Evolutionary conservation across 176 grass and related monocot species (phyloP).

Genomic region (Poa pratensis): DNA sequence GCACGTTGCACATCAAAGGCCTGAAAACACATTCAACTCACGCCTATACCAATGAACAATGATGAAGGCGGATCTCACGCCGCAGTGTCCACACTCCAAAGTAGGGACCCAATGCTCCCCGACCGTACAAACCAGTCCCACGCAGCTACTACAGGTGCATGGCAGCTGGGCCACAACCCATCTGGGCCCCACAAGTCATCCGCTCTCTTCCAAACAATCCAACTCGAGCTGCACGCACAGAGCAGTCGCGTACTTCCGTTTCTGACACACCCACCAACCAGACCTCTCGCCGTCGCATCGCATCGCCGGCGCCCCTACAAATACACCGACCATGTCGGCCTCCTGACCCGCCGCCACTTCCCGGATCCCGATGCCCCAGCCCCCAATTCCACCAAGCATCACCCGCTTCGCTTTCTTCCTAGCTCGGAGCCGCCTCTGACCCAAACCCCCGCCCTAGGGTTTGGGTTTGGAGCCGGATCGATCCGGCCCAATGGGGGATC

Average conservation of each 20-base stretch:
- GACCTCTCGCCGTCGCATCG: conserved; percentile 35
- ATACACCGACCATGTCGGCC: conserved; percentile 39
- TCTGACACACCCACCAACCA: conserved; percentile 35
- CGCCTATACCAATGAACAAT: no score
- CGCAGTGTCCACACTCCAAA: conserved; percentile 18
- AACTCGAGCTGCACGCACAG: not conserved
- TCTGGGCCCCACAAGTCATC: conserved; percentile 14
- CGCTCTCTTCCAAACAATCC: not conserved
- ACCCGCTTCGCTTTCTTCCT: not conserved
- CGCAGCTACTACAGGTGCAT: rapidly evolving
- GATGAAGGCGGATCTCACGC: not conserved
- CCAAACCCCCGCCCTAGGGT: conserved; percentile 50
- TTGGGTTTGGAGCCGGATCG: conserved; percentile 46
- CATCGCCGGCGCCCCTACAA: conserved; percentile 42
- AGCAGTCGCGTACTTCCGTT: not conserved
- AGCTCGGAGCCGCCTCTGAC: conserved; percentile 37
- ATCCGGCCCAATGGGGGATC: conserved; percentile 68
- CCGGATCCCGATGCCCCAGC: conserved; percentile 48
- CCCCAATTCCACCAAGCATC: conserved; percentile 23
- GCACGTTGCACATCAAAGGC: no score
- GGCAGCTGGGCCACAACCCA: not conserved
- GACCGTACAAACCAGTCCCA: not conserved
- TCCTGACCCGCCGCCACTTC: conserved; percentile 35
- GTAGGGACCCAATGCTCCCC: not conserved
- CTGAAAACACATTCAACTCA: no score